phyloP scores from a whole-genome alignment of 345 rosid genomes.

The Pseudoturritis turrita region DNA sequence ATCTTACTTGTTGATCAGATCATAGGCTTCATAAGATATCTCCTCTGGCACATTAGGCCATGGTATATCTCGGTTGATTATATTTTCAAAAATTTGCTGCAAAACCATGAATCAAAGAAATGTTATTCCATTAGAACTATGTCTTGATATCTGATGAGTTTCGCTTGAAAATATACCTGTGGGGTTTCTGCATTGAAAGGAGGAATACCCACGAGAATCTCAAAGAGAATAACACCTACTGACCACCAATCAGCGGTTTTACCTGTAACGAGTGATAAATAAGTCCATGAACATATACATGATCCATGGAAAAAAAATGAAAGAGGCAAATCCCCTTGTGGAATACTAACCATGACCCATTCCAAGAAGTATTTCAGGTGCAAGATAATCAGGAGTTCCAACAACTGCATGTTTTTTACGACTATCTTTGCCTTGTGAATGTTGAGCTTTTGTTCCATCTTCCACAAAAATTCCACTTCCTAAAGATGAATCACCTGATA shows the following conservation, averaged over 20 bases:
- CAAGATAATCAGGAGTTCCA: slow-evolving; percentile 98
- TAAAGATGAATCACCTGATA: slow-evolving; percentile 62
- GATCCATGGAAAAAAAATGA: background rate
- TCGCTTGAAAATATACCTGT: slow-evolving; percentile 45
- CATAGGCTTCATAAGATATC: slow-evolving; percentile 64
- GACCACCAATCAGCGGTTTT: slow-evolving; percentile 99
- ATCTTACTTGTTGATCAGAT: slow-evolving; percentile 84
- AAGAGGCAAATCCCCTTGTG: background rate
- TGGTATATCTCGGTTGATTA: slow-evolving; percentile 84
- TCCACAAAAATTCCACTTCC: slow-evolving; percentile 52
- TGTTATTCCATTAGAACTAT: background rate
- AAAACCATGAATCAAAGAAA: background rate
- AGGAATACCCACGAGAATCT: slow-evolving; percentile 87
- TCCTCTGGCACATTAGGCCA: slow-evolving; percentile 91
- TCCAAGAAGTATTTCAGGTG: slow-evolving; percentile 99
- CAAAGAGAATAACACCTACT: slow-evolving; percentile 86
- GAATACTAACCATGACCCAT: slow-evolving; percentile 79
- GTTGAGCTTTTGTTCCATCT: slow-evolving; percentile 44
- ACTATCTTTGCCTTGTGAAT: slow-evolving; percentile 46
- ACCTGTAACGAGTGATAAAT: slow-evolving; percentile 42
- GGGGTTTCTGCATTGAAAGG: slow-evolving; percentile 94
- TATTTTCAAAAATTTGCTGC: slow-evolving; percentile 93
- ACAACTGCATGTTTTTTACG: slow-evolving; percentile 73
- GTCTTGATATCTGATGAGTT: background rate
- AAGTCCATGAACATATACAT: slow-evolving; percentile 10